Conservation (phyloP, 495 filamentous ascomycete species). For the Hyphodiscus hymeniophilus region DNA sequence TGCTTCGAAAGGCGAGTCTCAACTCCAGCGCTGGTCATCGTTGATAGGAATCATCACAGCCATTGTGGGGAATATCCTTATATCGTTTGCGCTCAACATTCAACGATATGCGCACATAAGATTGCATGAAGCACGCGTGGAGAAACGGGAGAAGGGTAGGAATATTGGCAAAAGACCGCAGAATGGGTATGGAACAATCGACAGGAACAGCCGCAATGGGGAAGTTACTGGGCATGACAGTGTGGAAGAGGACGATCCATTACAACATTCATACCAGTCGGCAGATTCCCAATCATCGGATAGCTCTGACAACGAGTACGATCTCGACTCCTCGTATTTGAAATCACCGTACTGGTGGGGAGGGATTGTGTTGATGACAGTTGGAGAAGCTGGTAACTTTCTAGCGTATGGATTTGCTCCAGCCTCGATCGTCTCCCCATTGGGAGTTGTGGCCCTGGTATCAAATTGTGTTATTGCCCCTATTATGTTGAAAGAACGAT, state of each 20-base stretch:
- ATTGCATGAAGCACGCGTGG: conserved; percentile 48
- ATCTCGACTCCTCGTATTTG: conserved; percentile 47
- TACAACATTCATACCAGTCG: conserved; percentile 38
- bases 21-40: conserved; percentile 74
- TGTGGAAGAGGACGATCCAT: conserved; percentile 38
- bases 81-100: conserved; percentile 90
- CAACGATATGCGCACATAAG: conserved; percentile 92
- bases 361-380: conserved; percentile 80
- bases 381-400: conserved; percentile 96
- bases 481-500: conserved; percentile 80
- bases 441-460: conserved; percentile 89
- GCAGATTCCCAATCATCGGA: conserved; percentile 31
- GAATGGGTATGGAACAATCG: conserved; percentile 30
- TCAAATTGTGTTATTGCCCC: conserved; percentile 97
- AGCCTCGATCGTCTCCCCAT: conserved; percentile 92
- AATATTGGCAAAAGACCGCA: conserved; percentile 26
- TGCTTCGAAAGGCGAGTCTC: conserved; percentile 23
- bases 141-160: conserved; percentile 28
- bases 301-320: conserved; percentile 22
- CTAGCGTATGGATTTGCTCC: conserved; percentile 98
- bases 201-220: conserved; percentile 22
- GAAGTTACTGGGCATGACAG: conserved; percentile 22
- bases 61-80: conserved; percentile 84
- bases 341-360: conserved; percentile 93
- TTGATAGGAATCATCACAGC: conserved; percentile 91